Evolutionary conservation across 2,329 filamentous ascomycete genomes (phyloP), one percentile per base, ranked within the genome.

Genomic region (Colletotrichum simmondsii): DNA sequence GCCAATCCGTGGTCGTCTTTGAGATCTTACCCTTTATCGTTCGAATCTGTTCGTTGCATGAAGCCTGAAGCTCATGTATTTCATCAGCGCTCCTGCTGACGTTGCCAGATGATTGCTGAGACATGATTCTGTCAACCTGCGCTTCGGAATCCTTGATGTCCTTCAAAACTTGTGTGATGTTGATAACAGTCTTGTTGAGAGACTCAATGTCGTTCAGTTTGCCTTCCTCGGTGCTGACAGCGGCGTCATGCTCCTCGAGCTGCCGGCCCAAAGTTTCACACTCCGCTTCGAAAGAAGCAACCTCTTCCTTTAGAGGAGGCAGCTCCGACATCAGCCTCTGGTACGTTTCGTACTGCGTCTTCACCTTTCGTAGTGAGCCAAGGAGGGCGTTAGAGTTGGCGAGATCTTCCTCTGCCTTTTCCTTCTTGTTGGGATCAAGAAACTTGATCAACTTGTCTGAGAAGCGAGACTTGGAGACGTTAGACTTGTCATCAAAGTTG

Each of bases 1-100:
- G 94, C 76, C 90, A 92, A 42, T 97, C 94, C 14, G 83, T 85
- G 0, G 88, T 90, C 37, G 97, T 83, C 77, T 93, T 93, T 7
- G 88, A 83, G 14, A 96, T 87, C 56, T 86, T 88, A 54, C 86
- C 86, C 79, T 94, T 95, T 32, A 91, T 83, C 26, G 84, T 83
- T 67, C 92, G 90, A 75, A 91, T 88, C 78, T 94, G 91, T 73
- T 95, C 94, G 24, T 89, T 89, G 68, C 92, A 87, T 22, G 85
- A 83, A 60, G 91, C 90, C 74, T 95, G 90, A 60, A 95, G 90
- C 65, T 94, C 92, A 77, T 97, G 93, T 65, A 98, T 95, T 76
- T 97, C 94, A 66, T 97, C 94, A 7, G 95, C 88, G 35, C 93
- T 94, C 74, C 94, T 91, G 16, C 90, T 89, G 11, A 87, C 81